phyloP scores from a whole-genome alignment of 257 asterid genomes.

The Solanum lycopersicoides region DNA sequence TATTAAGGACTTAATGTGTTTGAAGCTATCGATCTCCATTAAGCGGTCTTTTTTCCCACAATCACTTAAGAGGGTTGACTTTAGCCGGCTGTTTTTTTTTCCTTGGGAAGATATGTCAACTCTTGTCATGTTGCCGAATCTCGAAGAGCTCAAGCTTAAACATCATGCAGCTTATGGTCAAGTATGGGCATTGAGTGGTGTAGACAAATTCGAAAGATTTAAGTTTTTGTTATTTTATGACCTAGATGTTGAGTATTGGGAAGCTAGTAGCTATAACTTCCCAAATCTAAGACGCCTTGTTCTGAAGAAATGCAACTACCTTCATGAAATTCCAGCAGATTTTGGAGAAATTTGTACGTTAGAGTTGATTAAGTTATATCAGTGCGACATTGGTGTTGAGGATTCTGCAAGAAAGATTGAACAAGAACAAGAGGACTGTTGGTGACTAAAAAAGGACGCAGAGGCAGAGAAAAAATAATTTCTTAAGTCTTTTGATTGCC shows the following conservation, averaged over 20 bases:
- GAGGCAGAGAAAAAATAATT: too few relatives aligned
- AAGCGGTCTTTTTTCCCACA: neutral
- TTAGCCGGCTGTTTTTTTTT: neutral
- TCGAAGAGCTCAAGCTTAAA: neutral
- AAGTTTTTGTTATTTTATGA: neutral
- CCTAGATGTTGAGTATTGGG: neutral
- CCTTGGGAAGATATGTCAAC: neutral
- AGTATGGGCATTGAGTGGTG: neutral
- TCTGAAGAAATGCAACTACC: neutral
- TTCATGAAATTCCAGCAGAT: neutral
- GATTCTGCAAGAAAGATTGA: neutral
- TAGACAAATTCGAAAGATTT: neutral
- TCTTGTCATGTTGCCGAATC: neutral
- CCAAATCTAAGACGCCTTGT: neutral
- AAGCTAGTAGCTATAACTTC: neutral
- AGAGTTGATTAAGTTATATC: neutral
- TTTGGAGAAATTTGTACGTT: neutral
- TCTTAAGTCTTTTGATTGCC: too few relatives aligned
- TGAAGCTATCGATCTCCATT: neutral
- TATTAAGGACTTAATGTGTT: neutral
- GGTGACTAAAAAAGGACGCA: too few relatives aligned
- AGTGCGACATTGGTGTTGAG: neutral
- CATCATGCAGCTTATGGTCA: accelerated
- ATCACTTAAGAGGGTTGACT: neutral
- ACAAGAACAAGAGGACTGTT: neutral